These are phyloP conservation scores for Bipolaris cookei DNA, from an alignment of 2,329 filamentous ascomycete species.

Conservation along the genomic window DNA sequence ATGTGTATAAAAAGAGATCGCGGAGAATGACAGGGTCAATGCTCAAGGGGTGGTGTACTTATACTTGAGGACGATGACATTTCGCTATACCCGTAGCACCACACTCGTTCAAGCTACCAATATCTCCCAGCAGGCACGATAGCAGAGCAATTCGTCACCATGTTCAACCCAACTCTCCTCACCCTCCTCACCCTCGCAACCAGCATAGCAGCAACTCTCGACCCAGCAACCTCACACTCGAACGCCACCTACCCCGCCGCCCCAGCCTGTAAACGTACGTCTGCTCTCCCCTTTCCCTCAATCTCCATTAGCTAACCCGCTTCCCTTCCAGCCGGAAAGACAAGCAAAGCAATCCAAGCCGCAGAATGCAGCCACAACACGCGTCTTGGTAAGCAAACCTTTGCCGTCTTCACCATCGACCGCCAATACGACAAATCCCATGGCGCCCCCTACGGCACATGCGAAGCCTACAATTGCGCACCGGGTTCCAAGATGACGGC, in stretches of 20 bases:
- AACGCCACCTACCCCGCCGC: constrained; percentile 41
- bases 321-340: constrained; percentile 31
- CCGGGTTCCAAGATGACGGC: constrained; percentile 24
- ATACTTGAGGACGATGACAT: too few species aligned
- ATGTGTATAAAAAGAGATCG: not conserved
- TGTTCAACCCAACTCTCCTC: constrained; percentile 12
- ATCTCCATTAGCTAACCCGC: not conserved
- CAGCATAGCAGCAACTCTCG: constrained; percentile 43
- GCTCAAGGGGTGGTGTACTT: not conserved
- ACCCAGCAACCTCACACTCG: constrained; percentile 48
- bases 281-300: not conserved
- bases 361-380: constrained; percentile 54
- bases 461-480: constrained; percentile 34
- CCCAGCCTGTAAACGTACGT: constrained; percentile 33
- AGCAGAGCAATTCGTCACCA: not conserved
- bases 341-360: constrained; percentile 50
- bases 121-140: not conserved
- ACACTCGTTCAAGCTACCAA: not conserved
- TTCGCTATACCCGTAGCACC: not conserved
- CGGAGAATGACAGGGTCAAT: not conserved
- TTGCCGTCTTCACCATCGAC: constrained; percentile 53
- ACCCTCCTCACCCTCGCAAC: constrained; percentile 18
- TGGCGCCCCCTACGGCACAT: constrained; percentile 58
- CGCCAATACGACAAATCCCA: constrained; percentile 54
- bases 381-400: constrained; percentile 47